Evolutionary conservation across 495 filamentous ascomycete species (phyloP).

Genomic region (Hypoxylon fuscum): DNA sequence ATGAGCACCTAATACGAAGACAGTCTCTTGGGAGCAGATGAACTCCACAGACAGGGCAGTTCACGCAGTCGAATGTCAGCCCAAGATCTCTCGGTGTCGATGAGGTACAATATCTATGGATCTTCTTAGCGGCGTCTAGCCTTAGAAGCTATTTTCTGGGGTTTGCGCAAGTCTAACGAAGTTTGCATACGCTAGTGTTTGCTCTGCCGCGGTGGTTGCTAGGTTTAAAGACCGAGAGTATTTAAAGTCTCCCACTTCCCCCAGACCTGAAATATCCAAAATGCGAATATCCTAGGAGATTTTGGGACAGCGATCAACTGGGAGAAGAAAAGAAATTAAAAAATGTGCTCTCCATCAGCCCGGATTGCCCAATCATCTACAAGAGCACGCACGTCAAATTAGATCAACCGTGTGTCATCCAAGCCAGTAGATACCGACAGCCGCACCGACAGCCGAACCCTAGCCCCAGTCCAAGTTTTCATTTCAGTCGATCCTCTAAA

Average conservation of each 20-base stretch:
- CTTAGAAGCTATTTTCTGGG: slow-evolving; percentile 30
- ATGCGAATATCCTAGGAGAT: not conserved
- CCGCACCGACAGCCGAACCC: slow-evolving; percentile 29
- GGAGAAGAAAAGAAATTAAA: slow-evolving; percentile 10
- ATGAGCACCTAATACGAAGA: no score
- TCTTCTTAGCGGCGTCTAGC: slow-evolving; percentile 26
- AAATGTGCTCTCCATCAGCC: slow-evolving; percentile 20
- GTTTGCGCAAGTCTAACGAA: slow-evolving; percentile 19
- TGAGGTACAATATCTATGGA: not conserved
- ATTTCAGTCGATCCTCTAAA: not conserved
- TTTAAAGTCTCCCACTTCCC: not conserved
- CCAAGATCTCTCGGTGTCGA: no score
- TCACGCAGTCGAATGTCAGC: no score
- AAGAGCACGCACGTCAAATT: slow-evolving; percentile 28
- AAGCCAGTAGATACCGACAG: slow-evolving; percentile 14
- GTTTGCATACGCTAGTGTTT: slow-evolving; percentile 10
- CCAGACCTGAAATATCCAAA: not conserved
- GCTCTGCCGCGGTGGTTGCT: not conserved
- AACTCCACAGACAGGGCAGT: no score
- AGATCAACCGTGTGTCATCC: slow-evolving; percentile 23
- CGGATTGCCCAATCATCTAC: slow-evolving; percentile 20
- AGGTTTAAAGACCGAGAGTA: slow-evolving; percentile 6
- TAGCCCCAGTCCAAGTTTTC: not conserved
- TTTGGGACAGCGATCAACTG: not conserved
- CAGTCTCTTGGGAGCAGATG: no score